Conservation (phyloP, 2,329 filamentous ascomycete species). For the Stagonosporopsis tanaceti region DNA sequence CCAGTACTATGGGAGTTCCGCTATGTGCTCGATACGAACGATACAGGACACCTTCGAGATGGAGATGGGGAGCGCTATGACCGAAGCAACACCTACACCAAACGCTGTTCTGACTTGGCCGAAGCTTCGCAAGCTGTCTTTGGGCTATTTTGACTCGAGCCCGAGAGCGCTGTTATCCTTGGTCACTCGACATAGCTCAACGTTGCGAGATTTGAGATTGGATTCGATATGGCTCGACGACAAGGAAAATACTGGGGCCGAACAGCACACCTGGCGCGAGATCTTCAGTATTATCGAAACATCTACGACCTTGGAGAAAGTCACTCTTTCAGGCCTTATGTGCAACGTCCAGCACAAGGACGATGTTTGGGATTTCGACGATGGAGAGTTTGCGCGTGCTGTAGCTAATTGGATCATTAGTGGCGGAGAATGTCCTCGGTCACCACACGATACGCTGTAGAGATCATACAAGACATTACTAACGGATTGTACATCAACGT, state of each 20-base stretch:
- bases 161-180: conserved; percentile 10
- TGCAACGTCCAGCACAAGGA: background rate
- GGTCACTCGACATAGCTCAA: conserved; percentile 15
- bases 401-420: conserved; percentile 4
- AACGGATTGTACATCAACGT: background rate
- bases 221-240: conserved; percentile 4
- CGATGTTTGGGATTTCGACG: conserved; percentile 7
- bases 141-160: conserved; percentile 14
- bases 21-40: background rate
- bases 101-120: conserved; percentile 2
- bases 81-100: background rate
- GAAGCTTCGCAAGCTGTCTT: conserved; percentile 17
- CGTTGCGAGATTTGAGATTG: conserved; percentile 21
- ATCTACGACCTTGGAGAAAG: background rate
- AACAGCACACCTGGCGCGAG: background rate
- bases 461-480: background rate
- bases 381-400: background rate
- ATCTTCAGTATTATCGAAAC: background rate
- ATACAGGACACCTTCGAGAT: background rate
- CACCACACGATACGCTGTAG: background rate
- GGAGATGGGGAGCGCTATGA: background rate
- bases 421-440: background rate
- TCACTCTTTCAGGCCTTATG: conserved; percentile 2
- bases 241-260: background rate
- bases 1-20: rapidly evolving